Percentiles rank a stretch among this genome's conserved stretches.
Evolutionary conservation across 805 yeast species (phyloP).

Genomic region (Myxozyma geophila): DNA sequence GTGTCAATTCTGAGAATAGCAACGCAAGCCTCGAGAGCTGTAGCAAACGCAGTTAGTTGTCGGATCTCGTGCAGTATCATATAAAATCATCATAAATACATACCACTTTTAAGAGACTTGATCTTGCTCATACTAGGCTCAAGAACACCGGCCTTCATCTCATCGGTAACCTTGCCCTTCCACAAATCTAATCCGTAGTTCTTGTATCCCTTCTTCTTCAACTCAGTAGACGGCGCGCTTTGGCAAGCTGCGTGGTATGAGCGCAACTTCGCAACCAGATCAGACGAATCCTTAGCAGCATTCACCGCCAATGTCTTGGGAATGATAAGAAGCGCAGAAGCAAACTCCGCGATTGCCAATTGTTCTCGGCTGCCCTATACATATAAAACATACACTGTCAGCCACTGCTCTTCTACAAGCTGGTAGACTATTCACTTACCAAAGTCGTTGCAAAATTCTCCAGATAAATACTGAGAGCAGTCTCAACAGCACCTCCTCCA

Average conservation of each 20-base stretch:
- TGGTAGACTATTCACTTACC: conserved; percentile 7
- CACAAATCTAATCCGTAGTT: conserved; percentile 92
- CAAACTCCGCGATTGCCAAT: conserved; percentile 97
- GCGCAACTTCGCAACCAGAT: conserved; percentile 90
- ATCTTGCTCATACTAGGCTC: conserved; percentile 95
- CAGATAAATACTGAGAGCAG: conserved; percentile 90
- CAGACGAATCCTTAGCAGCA: conserved; percentile 97
- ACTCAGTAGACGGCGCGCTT: conserved; percentile 78
- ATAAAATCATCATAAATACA: neutral
- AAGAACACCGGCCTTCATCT: conserved; percentile 79
- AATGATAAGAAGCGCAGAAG: conserved; percentile 81
- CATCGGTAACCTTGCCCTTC: conserved; percentile 90
- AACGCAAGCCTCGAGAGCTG: conserved; percentile 95
- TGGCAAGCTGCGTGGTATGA: conserved; percentile 96
- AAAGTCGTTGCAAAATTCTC: conserved; percentile 98
- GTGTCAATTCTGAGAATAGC: conserved; percentile 97
- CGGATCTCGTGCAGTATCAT: neutral
- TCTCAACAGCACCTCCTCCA: conserved; percentile 99
- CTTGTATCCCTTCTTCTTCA: conserved; percentile 81
- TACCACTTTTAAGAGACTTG: conserved; percentile 77
- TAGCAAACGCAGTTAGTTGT: neutral
- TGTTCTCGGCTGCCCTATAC: conserved; percentile 86
- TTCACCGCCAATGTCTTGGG: conserved; percentile 97
- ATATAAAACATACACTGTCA: neutral
- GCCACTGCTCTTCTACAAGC: neutral